A percentile compares a stretch with the other conserved stretches of the same genome.
phyloP scores from a whole-genome alignment of 805 yeast species.

The Starmera amethionina region DNA sequence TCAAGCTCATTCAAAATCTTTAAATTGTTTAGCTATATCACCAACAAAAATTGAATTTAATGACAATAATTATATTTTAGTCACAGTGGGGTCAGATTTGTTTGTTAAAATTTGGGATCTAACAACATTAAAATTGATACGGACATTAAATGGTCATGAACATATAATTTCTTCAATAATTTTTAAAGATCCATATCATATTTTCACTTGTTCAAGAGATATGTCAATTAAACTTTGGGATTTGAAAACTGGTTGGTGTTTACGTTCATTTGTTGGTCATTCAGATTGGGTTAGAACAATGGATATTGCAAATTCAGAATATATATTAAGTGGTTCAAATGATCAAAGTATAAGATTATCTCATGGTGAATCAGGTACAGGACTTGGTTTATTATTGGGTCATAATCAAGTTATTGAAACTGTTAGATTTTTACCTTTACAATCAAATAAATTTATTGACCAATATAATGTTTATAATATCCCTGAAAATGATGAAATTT shows the following conservation, averaged over 20 bases:
- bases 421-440: constrained; percentile 52
- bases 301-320: constrained; percentile 45
- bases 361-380: constrained; percentile 57
- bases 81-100: constrained; percentile 40
- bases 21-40: constrained; percentile 52
- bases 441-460: constrained; percentile 39
- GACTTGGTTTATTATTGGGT: constrained; percentile 57
- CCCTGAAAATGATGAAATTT: constrained; percentile 14
- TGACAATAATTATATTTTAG: constrained; percentile 22
- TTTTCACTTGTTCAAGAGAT: constrained; percentile 60
- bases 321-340: constrained; percentile 62
- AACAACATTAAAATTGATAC: constrained; percentile 37
- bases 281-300: constrained; percentile 80
- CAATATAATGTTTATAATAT: constrained; percentile 22
- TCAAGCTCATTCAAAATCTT: constrained; percentile 67
- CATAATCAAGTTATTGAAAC: constrained; percentile 81
- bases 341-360: constrained; percentile 68
- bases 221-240: constrained; percentile 57
- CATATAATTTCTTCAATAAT: constrained; percentile 66
- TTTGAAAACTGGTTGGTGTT: constrained; percentile 54
- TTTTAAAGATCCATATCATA: constrained; percentile 39
- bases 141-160: constrained; percentile 77
- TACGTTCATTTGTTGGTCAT: constrained; percentile 64
- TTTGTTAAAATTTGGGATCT: constrained; percentile 67
- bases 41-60: constrained; percentile 23